These are phyloP conservation scores for Alternaria dauci DNA, from an alignment of 2,329 filamentous ascomycete genomes.

Conservation along the genomic window DNA sequence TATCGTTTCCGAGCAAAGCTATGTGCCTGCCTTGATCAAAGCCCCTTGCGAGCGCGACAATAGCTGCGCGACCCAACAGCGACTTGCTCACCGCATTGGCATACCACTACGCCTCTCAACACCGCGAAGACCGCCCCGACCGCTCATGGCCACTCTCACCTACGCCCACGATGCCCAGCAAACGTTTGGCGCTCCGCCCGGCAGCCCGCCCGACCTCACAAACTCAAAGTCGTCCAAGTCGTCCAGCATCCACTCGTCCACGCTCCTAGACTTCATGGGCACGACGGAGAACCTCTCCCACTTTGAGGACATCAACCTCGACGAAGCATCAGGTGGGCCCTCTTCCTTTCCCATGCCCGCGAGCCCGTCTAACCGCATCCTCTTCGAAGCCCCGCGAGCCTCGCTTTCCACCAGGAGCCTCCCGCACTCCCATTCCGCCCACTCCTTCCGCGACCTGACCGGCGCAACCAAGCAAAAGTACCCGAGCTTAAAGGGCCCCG, in stretches of 20 bases:
- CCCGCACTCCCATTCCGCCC: constrained; percentile 28
- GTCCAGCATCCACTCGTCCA: constrained; percentile 83
- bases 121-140: constrained; percentile 37
- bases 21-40: constrained; percentile 45
- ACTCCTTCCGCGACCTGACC: constrained; percentile 52
- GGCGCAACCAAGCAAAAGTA: constrained; percentile 48
- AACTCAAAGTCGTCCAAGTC: constrained; percentile 90
- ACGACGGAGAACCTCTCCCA: constrained; percentile 74
- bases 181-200: constrained; percentile 60
- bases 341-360: constrained; percentile 56
- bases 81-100: constrained; percentile 35
- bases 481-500: constrained; percentile 53
- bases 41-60: constrained; percentile 36
- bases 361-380: constrained; percentile 39
- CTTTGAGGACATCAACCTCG: constrained; percentile 92
- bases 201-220: constrained; percentile 80
- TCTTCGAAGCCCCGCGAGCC: constrained; percentile 42
- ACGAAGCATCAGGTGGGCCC: constrained; percentile 61
- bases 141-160: constrained; percentile 50
- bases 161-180: constrained; percentile 38
- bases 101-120: constrained; percentile 23
- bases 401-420: constrained; percentile 28
- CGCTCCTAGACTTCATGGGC: constrained; percentile 68
- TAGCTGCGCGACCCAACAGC: constrained; percentile 29
- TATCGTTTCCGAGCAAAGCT: constrained; percentile 49